These are phyloP conservation scores for Geosmithia morbida DNA, from an alignment of 2,329 filamentous ascomycete genomes.

Conservation along the genomic window DNA sequence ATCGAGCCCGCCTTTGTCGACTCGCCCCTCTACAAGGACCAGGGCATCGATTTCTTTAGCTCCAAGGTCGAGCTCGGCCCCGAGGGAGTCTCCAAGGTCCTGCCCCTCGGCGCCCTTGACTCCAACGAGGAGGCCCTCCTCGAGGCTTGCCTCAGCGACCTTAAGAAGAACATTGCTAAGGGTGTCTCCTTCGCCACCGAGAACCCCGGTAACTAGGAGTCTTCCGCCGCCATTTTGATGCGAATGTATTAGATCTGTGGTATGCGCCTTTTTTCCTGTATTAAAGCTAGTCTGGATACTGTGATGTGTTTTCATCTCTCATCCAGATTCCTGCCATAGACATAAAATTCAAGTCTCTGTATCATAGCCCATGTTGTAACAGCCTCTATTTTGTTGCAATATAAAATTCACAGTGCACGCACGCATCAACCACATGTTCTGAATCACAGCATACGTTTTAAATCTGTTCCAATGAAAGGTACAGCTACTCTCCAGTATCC, in stretches of 20 bases:
- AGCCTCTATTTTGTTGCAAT: too few species aligned
- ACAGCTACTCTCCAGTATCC: not conserved
- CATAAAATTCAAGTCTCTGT: constrained; percentile 17
- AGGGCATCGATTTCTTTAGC: constrained; percentile 94
- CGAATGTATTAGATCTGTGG: not conserved
- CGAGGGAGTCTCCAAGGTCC: constrained; percentile 89
- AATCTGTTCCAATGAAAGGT: too few species aligned
- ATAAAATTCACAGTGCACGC: too few species aligned
- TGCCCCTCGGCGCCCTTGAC: constrained; percentile 72
- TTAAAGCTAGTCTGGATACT: too few species aligned
- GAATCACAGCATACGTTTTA: too few species aligned
- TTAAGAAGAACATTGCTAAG: constrained; percentile 95
- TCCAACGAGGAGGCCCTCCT: constrained; percentile 80
- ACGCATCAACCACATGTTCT: too few species aligned
- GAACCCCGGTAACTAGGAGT: constrained; percentile 44
- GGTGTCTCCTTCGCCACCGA: constrained; percentile 48
- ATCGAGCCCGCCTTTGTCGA: constrained; percentile 95
- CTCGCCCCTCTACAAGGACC: constrained; percentile 95
- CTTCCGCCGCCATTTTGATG: not conserved
- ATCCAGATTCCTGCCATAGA: constrained; percentile 14
- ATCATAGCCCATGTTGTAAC: constrained; percentile 13
- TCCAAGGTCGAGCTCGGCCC: constrained; percentile 92
- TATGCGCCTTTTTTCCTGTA: not conserved
- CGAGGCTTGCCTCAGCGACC: constrained; percentile 68
- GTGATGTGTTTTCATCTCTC: too few species aligned